phyloP scores from a whole-genome alignment of 495 filamentous ascomycete species.

The Peziza echinospora region DNA sequence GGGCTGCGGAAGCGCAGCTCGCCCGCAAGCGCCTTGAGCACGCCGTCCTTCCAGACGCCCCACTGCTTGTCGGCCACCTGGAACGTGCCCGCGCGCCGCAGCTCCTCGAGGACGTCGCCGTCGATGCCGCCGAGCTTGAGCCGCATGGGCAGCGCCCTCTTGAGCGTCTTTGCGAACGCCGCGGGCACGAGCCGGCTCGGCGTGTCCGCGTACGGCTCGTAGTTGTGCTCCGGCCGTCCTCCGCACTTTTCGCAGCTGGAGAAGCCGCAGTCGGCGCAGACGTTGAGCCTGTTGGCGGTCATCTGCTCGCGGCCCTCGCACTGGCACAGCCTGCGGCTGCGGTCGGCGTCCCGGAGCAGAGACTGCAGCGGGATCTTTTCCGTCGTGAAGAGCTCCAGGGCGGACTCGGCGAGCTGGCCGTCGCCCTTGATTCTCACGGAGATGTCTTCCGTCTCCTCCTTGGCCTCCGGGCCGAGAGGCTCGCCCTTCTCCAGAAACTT shows the following conservation, averaged over 20 bases:
- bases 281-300: slow-evolving; percentile 21
- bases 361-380: slow-evolving; percentile 20
- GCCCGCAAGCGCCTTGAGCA: slow-evolving; percentile 20
- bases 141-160: slow-evolving; percentile 27
- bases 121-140: slow-evolving; percentile 23
- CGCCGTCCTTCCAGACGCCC: slow-evolving; percentile 21
- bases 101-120: slow-evolving; percentile 13
- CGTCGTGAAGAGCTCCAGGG: slow-evolving; percentile 8
- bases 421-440: slow-evolving; percentile 6
- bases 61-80: slow-evolving; percentile 13
- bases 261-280: slow-evolving; percentile 33
- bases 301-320: slow-evolving; percentile 34
- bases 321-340: slow-evolving; percentile 28
- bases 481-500: slow-evolving; percentile 6
- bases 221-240: slow-evolving; percentile 35
- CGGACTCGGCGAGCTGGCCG: slow-evolving; percentile 6
- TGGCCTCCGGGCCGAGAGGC: slow-evolving; percentile 12
- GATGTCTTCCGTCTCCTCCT: slow-evolving; percentile 9
- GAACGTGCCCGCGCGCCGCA: slow-evolving; percentile 3
- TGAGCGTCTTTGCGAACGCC: slow-evolving; percentile 28
- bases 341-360: slow-evolving; percentile 19
- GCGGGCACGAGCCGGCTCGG: slow-evolving; percentile 23
- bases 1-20: slow-evolving; percentile 27
- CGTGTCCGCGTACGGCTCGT: slow-evolving; percentile 14
- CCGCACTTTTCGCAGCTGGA: slow-evolving; percentile 34